Base-by-base conservation (phyloP, 176 grass and related monocot genomes). In the Musa troglodytarum region DNA sequence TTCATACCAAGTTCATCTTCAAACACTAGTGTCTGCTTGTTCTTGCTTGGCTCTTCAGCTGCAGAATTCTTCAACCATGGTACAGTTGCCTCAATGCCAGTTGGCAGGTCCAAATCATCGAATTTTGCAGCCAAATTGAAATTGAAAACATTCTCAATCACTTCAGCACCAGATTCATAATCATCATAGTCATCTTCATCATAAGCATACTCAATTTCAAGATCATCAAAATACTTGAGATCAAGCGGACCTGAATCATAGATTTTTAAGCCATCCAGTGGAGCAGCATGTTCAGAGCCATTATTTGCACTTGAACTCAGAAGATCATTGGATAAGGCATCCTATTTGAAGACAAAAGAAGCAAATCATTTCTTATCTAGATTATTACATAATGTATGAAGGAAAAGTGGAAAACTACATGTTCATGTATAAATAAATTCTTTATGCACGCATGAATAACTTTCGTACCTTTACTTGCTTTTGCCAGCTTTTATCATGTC, bases 111-210 rank as follows among this genome's bases (percentile, higher is more conserved):
- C 59, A 94, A 69, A 74, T 78, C 75, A 82, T 84, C 66, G 76
- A 94, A 89, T 65, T 86, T 85, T 0, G 50, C 72, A 74, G 66
- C 77, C 65, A 82, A 82, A 83, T 77, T 87, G 76, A 84, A 89
- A 76, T 76, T 88, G 54, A 59, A 61, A 77, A 77, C 82, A 49
- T 57, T 77, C 57, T 81, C 73, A 51, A 83, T 25, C 2, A 29
- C 17, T 23, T 59, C 15, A 81, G 54, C 75, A 49, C 58, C 86
- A 78, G 76, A 69, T 49, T 13, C 68, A 71, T 86, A 80, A 56
- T 66, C 65, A 74, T 80, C 76, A 22, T 83, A 80, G 54, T 90
- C 85, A 64, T 86, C 83, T 65, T 92, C 93, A 65, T 88, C 85
- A 81, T 85, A 85, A 69, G 25, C 81, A 86, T 88, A 85, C 16